Evolutionary conservation across 495 filamentous ascomycete species (phyloP), one percentile per base, ranked within the genome.

Genomic region (Peziza echinospora): DNA sequence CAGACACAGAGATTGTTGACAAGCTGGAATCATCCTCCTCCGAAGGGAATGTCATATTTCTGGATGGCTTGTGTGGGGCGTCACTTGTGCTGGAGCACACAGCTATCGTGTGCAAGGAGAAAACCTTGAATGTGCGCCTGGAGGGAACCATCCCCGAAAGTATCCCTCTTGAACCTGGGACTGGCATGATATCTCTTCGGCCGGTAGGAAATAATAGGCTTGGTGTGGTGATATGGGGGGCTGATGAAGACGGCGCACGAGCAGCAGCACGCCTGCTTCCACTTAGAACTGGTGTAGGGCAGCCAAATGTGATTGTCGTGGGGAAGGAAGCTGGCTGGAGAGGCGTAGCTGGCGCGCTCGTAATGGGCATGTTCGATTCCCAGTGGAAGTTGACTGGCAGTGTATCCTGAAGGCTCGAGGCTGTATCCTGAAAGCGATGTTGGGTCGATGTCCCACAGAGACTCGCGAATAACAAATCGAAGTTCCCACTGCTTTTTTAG

Each of bases 181-280:
- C 72, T 25, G 66, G 62, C 21, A 64, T 69, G 9, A 58, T 71
- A 23, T 75, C 67, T 44, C 57, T 76, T 5, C 58, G 66, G 5
- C 70, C 71, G 0, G 34, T 67, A 16, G 50, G 58, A 8, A 56
- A 60, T 30, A 64, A 66, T 47, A 52, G 62, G 48, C 59, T 76
- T 41, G 72, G 71, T 51, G 54, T 77, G 10, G 65, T 75, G 7
- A 53, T 77, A 22, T 77, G 71, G 73, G 73, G 70, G 1, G 53
- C 54, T 1, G 65, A 71, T 58, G 50, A 53, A 24, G 51, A 57
- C 19, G 65, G 66, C 7, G 59, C 75, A 34, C 54, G 62, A n/a
- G 61, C 63, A 34, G 73, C 71, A 22, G 65, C 69, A n/a, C 65
- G 74, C 21, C 60, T 77, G 30, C 54, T 74, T 34, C 73, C 73